These are phyloP conservation scores for Penicillium steckii DNA, from an alignment of 495 filamentous ascomycete species.

Conservation along the genomic window DNA sequence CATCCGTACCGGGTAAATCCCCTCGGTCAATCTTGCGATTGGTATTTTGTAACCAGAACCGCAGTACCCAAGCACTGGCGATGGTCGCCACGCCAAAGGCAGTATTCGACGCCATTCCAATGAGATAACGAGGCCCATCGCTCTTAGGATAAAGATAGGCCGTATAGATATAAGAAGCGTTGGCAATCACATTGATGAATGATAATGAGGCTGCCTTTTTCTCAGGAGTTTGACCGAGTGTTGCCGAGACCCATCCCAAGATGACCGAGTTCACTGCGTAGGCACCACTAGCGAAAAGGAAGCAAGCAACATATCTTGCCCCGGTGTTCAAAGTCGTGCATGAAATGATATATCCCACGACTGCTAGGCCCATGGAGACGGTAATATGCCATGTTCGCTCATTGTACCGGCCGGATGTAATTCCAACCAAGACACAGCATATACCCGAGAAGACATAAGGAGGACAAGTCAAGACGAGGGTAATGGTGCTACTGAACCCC, in stretches of 20 bases:
- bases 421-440: slow-evolving; percentile 40
- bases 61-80: neutral
- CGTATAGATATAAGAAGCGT: neutral
- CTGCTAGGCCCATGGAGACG: slow-evolving; percentile 30
- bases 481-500: slow-evolving; percentile 49
- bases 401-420: slow-evolving; percentile 41
- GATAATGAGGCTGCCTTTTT: slow-evolving; percentile 28
- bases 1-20: neutral
- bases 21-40: neutral
- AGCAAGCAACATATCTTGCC: slow-evolving; percentile 50
- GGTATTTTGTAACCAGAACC: neutral
- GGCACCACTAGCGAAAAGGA: slow-evolving; percentile 47
- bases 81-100: neutral
- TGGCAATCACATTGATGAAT: slow-evolving; percentile 10
- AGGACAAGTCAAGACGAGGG: slow-evolving; percentile 52
- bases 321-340: slow-evolving; percentile 36
- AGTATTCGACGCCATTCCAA: neutral
- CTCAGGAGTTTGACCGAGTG: slow-evolving; percentile 50
- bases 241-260: slow-evolving; percentile 51
- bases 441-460: slow-evolving; percentile 49
- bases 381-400: slow-evolving; percentile 51
- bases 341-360: slow-evolving; percentile 48
- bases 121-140: slow-evolving; percentile 8
- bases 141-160: neutral
- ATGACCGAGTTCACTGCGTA: slow-evolving; percentile 50